These are phyloP conservation scores for Paraconiothyrium brasiliense DNA, from an alignment of 2,329 filamentous ascomycete genomes.

Conservation along the genomic window DNA sequence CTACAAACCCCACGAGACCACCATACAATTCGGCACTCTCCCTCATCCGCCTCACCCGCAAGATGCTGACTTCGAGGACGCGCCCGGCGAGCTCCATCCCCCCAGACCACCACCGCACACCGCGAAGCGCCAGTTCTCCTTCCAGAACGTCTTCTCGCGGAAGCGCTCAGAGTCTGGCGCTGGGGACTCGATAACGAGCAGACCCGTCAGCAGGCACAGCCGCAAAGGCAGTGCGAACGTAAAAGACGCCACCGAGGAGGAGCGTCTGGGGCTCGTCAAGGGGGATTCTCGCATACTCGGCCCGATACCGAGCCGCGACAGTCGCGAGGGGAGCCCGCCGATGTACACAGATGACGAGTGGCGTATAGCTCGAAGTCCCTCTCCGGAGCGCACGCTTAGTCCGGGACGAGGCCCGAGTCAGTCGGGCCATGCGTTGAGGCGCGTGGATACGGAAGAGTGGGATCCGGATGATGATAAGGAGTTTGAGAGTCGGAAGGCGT, in stretches of 20 bases:
- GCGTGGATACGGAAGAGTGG: conserved; percentile 18
- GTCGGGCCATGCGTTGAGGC: background rate
- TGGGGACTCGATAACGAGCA: conserved; percentile 26
- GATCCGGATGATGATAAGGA: conserved; percentile 18
- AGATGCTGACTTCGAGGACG: conserved; percentile 49
- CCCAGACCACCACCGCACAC: conserved; percentile 67
- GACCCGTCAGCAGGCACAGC: conserved; percentile 40
- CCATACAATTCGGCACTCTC: conserved; percentile 57
- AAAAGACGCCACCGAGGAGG: conserved; percentile 76
- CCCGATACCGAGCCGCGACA: conserved; percentile 36
- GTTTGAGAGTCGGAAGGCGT: conserved; percentile 9
- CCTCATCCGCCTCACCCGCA: conserved; percentile 37
- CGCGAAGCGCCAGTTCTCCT: conserved; percentile 83
- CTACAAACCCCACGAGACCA: conserved; percentile 51
- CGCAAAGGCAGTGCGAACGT: conserved; percentile 45
- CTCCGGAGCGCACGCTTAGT: conserved; percentile 2
- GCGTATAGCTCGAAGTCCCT: conserved; percentile 13
- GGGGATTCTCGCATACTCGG: conserved; percentile 64
- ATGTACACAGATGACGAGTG: conserved; percentile 27
- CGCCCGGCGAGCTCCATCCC: conserved; percentile 58
- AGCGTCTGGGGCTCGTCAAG: conserved; percentile 82
- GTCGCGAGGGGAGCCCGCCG: conserved; percentile 29
- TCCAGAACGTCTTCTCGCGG: conserved; percentile 82
- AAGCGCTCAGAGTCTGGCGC: conserved; percentile 41
- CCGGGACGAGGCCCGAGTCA: conserved; percentile 6